Evolutionary conservation across 192 early-diverging fungal species (phyloP).

Genomic region (Allomyces arbusculus): DNA sequence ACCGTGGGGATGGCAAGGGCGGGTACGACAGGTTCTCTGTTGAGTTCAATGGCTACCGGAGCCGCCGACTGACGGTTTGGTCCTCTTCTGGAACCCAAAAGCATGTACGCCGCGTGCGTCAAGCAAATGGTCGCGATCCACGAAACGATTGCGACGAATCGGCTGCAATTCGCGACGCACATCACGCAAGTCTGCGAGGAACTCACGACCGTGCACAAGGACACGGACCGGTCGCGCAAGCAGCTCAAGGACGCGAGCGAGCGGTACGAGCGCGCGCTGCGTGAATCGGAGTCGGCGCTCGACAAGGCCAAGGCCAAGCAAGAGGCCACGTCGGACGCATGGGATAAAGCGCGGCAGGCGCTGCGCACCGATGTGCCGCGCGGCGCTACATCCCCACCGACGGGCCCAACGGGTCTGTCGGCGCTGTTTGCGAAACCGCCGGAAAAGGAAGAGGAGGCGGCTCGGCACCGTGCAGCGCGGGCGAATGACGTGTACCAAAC

Average conservation of each 20-base stretch:
- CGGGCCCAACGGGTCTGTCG: neutral
- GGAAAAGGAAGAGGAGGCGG: conserved; percentile 49
- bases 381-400: neutral
- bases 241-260: conserved; percentile 63
- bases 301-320: conserved; percentile 76
- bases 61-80: neutral
- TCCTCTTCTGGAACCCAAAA: conserved; percentile 9
- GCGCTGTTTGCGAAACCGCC: neutral
- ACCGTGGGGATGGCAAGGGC: conserved; percentile 27
- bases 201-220: conserved; percentile 26
- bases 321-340: conserved; percentile 57
- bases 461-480: conserved; percentile 53
- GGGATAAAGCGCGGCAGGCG: conserved; percentile 45
- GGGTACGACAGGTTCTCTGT: conserved; percentile 16
- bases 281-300: conserved; percentile 52
- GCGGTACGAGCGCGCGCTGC: conserved; percentile 49
- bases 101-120: conserved; percentile 61
- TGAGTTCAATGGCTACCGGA: neutral
- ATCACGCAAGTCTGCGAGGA: conserved; percentile 65
- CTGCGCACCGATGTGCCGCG: conserved; percentile 5
- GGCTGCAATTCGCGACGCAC: conserved; percentile 48
- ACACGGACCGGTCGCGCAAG: conserved; percentile 16
- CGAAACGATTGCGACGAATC: conserved; percentile 58
- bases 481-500: conserved; percentile 68
- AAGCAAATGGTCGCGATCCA: conserved; percentile 56